Base-by-base conservation (phyloP, 2,329 filamentous ascomycete genomes). In the Meredithiella fracta region DNA sequence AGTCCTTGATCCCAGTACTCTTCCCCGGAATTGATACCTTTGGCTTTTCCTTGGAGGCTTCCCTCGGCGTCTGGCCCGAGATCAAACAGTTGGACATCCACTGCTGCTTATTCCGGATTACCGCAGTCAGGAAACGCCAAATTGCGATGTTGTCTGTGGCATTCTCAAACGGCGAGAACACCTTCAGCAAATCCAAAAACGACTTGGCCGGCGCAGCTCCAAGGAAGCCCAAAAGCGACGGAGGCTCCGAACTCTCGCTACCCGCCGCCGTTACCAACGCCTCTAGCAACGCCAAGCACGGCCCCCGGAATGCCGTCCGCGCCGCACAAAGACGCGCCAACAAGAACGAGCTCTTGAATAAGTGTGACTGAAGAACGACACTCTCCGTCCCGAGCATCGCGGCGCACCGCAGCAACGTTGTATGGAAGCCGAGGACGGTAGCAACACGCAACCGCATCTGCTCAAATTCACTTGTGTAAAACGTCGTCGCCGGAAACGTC, bases 71-170 rank as follows among this genome's bases (percentile, higher is more conserved):
- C 64, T 82, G 84, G 22, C 90, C 92, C 5, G 89, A 96, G 40
- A 97, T 79, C 7, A 98, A 75, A 64, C 90, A 94, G 60, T 95
- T 87, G 0, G 91, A 87, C 72, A 98, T 86, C 86, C 91, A 97
- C 65, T 95, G 90, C 66, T 98, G 92, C 60, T 88, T 83, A 65
- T 88, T 90, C 61, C 85, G 85, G 59, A 98, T 79, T 50, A 97
- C 83, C 2, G 84, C 82, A 1, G 90, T 86, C 54, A 97, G 80
- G 64, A 98, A 82, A 57, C 79, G 80, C 92, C 91, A 98, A 20
- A 88, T 83, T 6, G 75, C 73, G 44, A 79, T 77, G 42, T 85
- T 79, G 55, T 88, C 78, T 4, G 73, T 67, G 1, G 76, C 69
- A 61, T 88, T 74, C 54, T 78, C 73, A 57, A 92, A 77, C 2